Evolutionary conservation across 1,139 yeast genomes (phyloP).

Genomic region (Protomyces pachydermus): DNA sequence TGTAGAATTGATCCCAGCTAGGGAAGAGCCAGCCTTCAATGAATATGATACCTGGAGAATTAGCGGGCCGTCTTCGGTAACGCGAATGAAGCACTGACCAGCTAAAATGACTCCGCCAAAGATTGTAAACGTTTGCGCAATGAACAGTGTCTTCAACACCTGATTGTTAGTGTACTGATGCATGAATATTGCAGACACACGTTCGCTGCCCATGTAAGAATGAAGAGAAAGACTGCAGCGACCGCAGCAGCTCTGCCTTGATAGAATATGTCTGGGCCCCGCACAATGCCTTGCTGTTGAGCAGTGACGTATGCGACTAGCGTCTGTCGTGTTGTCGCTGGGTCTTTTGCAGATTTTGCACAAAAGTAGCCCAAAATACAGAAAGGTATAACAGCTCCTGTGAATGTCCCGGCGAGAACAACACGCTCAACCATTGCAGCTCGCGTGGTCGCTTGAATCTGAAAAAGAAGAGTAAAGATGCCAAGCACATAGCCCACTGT

Average conservation of each 20-base stretch:
- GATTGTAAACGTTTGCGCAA: constrained; percentile 6
- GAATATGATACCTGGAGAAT: constrained; percentile 1
- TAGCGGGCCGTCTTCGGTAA: too few relatives aligned
- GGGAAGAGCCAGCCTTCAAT: constrained; percentile 18
- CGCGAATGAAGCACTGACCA: background rate
- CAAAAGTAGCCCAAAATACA: constrained; percentile 22
- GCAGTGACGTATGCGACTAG: background rate
- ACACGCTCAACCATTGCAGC: constrained; percentile 11
- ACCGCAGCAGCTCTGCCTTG: constrained; percentile 20
- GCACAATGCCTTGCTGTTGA: background rate
- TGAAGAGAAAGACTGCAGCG: constrained; percentile 17
- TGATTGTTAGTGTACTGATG: too few relatives aligned
- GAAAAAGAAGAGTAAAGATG: constrained; percentile 8
- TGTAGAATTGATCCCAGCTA: constrained; percentile 12
- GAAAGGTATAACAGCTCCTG: constrained; percentile 2
- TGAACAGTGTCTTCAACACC: constrained; percentile 6
- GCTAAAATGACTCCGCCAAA: constrained; percentile 3
- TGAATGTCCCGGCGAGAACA: background rate
- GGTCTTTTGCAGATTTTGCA: constrained; percentile 1
- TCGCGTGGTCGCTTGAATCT: constrained; percentile 4
- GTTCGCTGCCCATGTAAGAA: constrained; percentile 14
- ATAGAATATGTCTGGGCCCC: constrained; percentile 7
- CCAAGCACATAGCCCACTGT: constrained; percentile 8
- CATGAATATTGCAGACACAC: background rate
- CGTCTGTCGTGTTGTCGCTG: background rate